phyloP scores from a whole-genome alignment of 495 filamentous ascomycete species.

The Recurvomyces mirabilis region DNA sequence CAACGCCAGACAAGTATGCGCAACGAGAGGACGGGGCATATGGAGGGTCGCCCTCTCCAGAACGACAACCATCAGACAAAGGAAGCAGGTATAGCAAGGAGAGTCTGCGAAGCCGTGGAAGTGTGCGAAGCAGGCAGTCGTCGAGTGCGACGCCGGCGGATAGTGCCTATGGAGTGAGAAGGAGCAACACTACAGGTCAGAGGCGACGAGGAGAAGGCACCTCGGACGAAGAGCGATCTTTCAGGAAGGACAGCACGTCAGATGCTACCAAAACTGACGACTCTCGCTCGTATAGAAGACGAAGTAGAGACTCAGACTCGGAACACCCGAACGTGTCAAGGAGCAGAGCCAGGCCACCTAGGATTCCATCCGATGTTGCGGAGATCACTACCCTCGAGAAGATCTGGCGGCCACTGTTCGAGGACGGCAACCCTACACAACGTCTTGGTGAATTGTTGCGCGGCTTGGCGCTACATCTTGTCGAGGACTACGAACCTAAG shows the following conservation, averaged over 20 bases:
- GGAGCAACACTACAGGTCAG: conserved; percentile 1
- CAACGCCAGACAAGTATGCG: conserved; percentile 29
- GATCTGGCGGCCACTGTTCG: conserved; percentile 71
- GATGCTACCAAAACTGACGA: background rate
- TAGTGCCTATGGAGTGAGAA: background rate
- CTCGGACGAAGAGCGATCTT: background rate
- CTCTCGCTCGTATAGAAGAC: background rate
- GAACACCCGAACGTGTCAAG: conserved; percentile 21
- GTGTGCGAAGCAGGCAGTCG: background rate
- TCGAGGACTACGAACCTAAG: conserved; percentile 63
- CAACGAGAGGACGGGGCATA: conserved; percentile 21
- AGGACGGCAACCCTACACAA: conserved; percentile 54
- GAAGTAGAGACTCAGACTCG: conserved; percentile 6
- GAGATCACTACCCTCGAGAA: conserved; percentile 53
- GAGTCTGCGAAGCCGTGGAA: conserved; percentile 9
- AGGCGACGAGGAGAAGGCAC: background rate
- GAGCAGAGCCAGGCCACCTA: conserved; percentile 34
- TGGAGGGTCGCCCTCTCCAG: conserved; percentile 9
- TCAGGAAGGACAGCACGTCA: conserved; percentile 6
- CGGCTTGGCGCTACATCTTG: conserved; percentile 71
- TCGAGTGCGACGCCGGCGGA: background rate
- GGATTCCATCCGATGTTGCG: conserved; percentile 18
- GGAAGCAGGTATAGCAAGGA: conserved; percentile 10
- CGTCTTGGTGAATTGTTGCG: conserved; percentile 61
- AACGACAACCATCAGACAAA: conserved; percentile 3